Percentiles rank a stretch among this genome's conserved stretches.
These are phyloP conservation scores for Aspergillus neoniger DNA, from an alignment of 2,329 filamentous ascomycete species.

Conservation along the genomic window DNA sequence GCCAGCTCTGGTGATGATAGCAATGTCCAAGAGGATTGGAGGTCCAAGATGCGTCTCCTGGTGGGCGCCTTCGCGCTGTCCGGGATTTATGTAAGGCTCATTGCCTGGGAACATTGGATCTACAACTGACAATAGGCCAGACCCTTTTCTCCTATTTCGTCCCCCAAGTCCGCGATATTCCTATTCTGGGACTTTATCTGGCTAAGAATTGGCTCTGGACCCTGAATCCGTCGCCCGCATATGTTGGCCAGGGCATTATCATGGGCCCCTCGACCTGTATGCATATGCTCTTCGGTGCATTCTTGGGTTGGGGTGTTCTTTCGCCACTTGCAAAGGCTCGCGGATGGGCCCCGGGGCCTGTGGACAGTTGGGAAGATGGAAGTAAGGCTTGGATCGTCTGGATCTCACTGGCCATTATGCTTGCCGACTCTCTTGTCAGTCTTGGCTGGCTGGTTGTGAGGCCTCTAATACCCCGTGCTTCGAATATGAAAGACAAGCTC, in stretches of 20 bases:
- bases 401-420: conserved; percentile 94
- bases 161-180: conserved; percentile 79
- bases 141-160: conserved; percentile 89
- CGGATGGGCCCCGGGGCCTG: conserved; percentile 86
- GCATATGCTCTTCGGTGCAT: conserved; percentile 89
- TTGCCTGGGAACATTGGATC: neutral
- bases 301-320: conserved; percentile 86
- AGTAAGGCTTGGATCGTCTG: conserved; percentile 99
- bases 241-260: conserved; percentile 95
- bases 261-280: conserved; percentile 96
- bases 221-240: conserved; percentile 93
- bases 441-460: conserved; percentile 74
- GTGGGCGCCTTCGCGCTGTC: conserved; percentile 62
- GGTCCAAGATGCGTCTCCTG: conserved; percentile 61
- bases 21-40: conserved; percentile 57
- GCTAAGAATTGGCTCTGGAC: conserved; percentile 90
- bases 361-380: conserved; percentile 85
- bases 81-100: conserved; percentile 52
- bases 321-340: conserved; percentile 83
- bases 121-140: conserved; percentile 43
- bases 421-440: conserved; percentile 87
- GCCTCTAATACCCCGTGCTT: conserved; percentile 57
- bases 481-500: conserved; percentile 34
- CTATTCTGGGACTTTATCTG: conserved; percentile 74
- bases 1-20: conserved; percentile 32